phyloP scores from a whole-genome alignment of 2,329 filamentous ascomycete species.

The Fusarium camptoceras region DNA sequence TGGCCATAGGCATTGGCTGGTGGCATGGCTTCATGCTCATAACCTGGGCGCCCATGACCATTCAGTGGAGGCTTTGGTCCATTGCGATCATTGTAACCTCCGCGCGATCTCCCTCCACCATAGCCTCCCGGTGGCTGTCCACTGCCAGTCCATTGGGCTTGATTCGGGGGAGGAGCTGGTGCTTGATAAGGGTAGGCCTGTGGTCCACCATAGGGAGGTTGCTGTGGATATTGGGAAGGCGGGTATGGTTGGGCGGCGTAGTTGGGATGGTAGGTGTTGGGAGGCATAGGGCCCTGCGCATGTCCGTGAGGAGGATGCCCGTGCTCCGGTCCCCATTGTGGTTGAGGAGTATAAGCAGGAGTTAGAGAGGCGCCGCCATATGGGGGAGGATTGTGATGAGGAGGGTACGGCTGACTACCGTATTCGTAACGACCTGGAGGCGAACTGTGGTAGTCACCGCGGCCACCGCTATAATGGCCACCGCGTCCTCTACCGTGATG shows the following conservation, averaged over 20 bases:
- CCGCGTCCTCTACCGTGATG: constrained; percentile 55
- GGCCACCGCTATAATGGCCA: constrained; percentile 53
- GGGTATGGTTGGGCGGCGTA: constrained; percentile 68
- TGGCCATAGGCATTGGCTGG: constrained; percentile 55
- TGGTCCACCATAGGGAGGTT: constrained; percentile 57
- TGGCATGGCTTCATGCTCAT: constrained; percentile 51
- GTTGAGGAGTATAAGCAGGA: constrained; percentile 51
- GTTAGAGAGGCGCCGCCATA: constrained; percentile 52
- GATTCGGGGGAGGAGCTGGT: constrained; percentile 51
- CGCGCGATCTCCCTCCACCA: constrained; percentile 54
- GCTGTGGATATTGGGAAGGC: constrained; percentile 57
- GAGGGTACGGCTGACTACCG: constrained; percentile 53
- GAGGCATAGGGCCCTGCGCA: constrained; percentile 60
- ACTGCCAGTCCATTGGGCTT: constrained; percentile 52
- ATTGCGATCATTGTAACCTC: constrained; percentile 61
- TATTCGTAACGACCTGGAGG: constrained; percentile 59
- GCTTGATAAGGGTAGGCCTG: constrained; percentile 56
- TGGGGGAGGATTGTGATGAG: constrained; percentile 48
- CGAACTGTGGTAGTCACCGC: constrained; percentile 56
- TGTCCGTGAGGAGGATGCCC: constrained; percentile 58
- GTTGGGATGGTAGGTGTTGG: constrained; percentile 69
- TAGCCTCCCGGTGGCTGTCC: constrained; percentile 54
- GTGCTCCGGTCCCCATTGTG: constrained; percentile 58
- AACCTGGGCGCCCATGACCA: constrained; percentile 51
- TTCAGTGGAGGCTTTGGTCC: constrained; percentile 50